phyloP scores from a whole-genome alignment of 2,329 filamentous ascomycete genomes.

The Colletotrichum sp. region DNA sequence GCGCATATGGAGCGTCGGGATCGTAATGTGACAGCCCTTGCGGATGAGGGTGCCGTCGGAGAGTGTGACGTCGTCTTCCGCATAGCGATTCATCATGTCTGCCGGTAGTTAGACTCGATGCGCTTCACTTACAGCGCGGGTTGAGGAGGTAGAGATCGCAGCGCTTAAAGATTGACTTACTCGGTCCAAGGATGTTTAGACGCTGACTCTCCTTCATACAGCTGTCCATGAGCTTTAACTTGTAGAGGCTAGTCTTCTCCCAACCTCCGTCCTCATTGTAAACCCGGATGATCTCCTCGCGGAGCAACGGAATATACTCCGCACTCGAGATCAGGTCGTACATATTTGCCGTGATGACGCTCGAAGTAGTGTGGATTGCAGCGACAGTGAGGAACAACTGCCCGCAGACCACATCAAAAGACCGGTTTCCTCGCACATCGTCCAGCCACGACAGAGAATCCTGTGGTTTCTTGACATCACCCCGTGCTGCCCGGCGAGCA shows the following conservation, averaged over 20 bases:
- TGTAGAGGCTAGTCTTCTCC: background rate
- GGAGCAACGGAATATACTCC: background rate
- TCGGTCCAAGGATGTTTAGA: background rate
- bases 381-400: background rate
- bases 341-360: background rate
- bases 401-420: background rate
- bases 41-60: background rate
- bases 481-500: background rate
- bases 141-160: too few species aligned
- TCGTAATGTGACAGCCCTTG: background rate
- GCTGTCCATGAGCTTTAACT: background rate
- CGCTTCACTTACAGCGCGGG: accelerated
- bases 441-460: background rate
- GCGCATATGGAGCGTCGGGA: background rate
- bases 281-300: background rate
- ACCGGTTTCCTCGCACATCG: background rate
- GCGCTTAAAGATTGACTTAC: background rate
- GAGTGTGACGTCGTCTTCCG: background rate
- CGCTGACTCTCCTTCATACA: background rate
- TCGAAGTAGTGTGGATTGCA: background rate
- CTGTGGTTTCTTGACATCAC: background rate
- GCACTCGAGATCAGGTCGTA: background rate
- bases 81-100: background rate
- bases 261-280: background rate
- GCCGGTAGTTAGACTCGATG: accelerated